A percentile compares a stretch with the other conserved stretches of the same genome.
Evolutionary conservation across 768 basidiomycete species (phyloP).

Genomic region (Suillus fuscotomentosus): DNA sequence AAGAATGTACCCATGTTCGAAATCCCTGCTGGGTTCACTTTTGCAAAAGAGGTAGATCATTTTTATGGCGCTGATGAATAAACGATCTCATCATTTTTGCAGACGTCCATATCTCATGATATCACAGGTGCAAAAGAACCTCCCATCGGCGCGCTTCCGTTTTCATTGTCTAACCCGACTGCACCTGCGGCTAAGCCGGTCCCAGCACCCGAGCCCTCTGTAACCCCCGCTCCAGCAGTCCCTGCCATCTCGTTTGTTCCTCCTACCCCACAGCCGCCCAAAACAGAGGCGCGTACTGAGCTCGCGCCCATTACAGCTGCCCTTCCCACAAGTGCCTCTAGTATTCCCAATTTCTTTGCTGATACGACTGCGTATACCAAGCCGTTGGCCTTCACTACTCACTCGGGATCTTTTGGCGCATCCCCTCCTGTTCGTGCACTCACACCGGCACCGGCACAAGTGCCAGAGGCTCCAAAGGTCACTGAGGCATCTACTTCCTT

Average conservation of each 20-base stretch:
- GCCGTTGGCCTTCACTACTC: conserved; percentile 20
- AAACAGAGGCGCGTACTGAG: conserved; percentile 15
- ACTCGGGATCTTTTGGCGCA: conserved; percentile 15
- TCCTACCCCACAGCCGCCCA: conserved; percentile 25
- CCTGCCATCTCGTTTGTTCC: conserved; percentile 25
- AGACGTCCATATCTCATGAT: conserved; percentile 41
- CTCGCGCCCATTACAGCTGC: conserved; percentile 11
- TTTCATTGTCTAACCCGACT: conserved; percentile 51
- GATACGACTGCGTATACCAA: conserved; percentile 47
- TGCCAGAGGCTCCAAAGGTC: conserved; percentile 9
- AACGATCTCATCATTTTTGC: conserved; percentile 3
- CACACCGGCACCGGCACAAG: conserved; percentile 6
- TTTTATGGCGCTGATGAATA: conserved; percentile 5
- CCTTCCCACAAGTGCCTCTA: conserved; percentile 13
- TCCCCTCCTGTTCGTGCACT: conserved; percentile 24
- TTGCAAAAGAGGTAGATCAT: conserved; percentile 56
- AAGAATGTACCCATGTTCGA: conserved; percentile 57
- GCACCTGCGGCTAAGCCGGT: conserved; percentile 15
- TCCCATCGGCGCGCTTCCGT: conserved; percentile 63
- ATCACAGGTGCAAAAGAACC: conserved; percentile 54
- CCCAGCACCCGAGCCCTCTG: conserved; percentile 10
- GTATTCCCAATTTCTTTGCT: conserved; percentile 66
- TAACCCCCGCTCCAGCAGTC: conserved; percentile 6
- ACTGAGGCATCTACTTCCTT: conserved; percentile 9
- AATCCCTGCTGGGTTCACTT: conserved; percentile 62